phyloP scores from a whole-genome alignment of 805 yeast species.

The Schizosaccharomyces lindneri region DNA sequence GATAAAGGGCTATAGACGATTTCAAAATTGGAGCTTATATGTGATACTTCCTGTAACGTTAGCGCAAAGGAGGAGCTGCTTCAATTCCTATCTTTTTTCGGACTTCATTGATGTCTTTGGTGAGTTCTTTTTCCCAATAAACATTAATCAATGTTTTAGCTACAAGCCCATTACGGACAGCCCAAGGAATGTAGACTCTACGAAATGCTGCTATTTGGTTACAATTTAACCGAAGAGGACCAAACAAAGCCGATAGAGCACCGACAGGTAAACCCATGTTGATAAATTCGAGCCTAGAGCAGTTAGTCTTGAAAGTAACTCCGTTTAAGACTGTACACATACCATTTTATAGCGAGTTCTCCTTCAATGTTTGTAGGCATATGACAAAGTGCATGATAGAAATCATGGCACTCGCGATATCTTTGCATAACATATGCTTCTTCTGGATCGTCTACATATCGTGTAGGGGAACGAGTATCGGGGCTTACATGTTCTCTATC shows the following conservation, averaged over 20 bases:
- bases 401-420: conserved; percentile 90
- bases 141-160: conserved; percentile 59
- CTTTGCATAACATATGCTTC: conserved; percentile 81
- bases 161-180: conserved; percentile 39
- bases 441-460: conserved; percentile 69
- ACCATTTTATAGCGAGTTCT: conserved; percentile 63
- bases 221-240: conserved; percentile 49
- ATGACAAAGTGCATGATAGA: conserved; percentile 78
- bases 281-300: conserved; percentile 38
- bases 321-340: not conserved
- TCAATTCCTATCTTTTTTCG: conserved; percentile 46
- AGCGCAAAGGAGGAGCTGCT: conserved; percentile 27
- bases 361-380: conserved; percentile 84
- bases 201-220: conserved; percentile 36
- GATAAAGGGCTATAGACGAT: no score
- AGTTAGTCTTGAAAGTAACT: not conserved
- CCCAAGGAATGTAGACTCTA: conserved; percentile 68
- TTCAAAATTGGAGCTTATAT: no score
- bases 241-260: conserved; percentile 64
- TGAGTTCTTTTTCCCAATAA: conserved; percentile 70
- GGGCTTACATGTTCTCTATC: conserved; percentile 75
- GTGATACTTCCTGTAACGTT: not conserved
- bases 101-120: conserved; percentile 43
- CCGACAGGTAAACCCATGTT: conserved; percentile 89
- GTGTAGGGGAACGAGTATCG: conserved; percentile 74